Percentiles rank a stretch among this genome's conserved stretches.
Conservation (phyloP, 2,329 filamentous ascomycete genomes). For the Arthrocladium fulminans region DNA sequence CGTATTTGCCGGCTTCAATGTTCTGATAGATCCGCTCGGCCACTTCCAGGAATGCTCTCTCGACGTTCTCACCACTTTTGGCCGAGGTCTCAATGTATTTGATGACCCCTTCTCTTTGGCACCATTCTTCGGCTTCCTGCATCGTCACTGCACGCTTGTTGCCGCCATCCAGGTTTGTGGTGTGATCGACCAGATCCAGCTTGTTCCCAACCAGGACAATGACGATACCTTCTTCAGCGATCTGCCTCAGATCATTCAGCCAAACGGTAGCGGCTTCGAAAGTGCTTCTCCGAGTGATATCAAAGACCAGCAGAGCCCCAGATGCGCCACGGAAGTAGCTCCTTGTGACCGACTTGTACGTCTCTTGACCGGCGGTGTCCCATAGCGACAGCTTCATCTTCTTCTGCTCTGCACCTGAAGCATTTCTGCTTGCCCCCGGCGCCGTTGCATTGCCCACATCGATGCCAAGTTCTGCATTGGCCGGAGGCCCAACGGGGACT, state of each 20-base stretch:
- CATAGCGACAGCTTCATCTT: slow-evolving; percentile 54
- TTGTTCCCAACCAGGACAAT: slow-evolving; percentile 96
- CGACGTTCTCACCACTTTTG: slow-evolving; percentile 90
- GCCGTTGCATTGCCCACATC: slow-evolving; percentile 32
- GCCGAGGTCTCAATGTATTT: slow-evolving; percentile 94
- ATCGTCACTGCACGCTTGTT: slow-evolving; percentile 62
- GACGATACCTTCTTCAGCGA: slow-evolving; percentile 91
- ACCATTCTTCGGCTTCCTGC: slow-evolving; percentile 86
- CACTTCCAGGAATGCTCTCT: slow-evolving; percentile 84
- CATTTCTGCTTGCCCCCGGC: background rate
- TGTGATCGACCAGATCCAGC: slow-evolving; percentile 58
- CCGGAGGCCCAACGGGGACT: slow-evolving; percentile 79
- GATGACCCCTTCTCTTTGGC: slow-evolving; percentile 70
- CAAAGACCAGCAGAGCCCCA: slow-evolving; percentile 80
- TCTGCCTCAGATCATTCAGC: slow-evolving; percentile 87
- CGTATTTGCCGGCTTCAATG: slow-evolving; percentile 89
- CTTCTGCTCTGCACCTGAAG: slow-evolving; percentile 18
- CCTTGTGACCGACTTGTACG: slow-evolving; percentile 90
- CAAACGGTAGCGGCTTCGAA: slow-evolving; percentile 85
- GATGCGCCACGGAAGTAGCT: slow-evolving; percentile 83
- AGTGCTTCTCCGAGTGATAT: slow-evolving; percentile 76
- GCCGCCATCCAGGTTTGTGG: slow-evolving; percentile 32
- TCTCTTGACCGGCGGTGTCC: slow-evolving; percentile 96
- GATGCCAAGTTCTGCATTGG: slow-evolving; percentile 50
- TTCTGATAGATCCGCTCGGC: slow-evolving; percentile 95